A percentile compares a stretch with the other conserved stretches of the same genome.
These are phyloP conservation scores for Beta corolliflora DNA, from an alignment of 179 eudicot species.

Conservation along the genomic window DNA sequence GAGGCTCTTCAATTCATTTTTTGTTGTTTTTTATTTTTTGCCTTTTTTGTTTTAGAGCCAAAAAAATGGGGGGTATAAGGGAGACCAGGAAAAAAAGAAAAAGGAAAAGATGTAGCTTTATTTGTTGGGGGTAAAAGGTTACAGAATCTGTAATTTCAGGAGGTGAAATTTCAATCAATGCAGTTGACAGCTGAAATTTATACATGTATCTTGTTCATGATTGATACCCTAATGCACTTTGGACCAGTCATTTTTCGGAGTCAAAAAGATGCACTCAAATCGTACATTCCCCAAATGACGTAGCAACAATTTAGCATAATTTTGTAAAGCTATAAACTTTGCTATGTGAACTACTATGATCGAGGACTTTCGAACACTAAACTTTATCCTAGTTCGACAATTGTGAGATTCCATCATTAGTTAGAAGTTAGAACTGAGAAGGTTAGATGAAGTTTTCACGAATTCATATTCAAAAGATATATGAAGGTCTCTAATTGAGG, in stretches of 20 bases:
- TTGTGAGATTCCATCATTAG: background rate
- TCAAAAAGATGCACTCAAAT: background rate
- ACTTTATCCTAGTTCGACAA: too few species aligned
- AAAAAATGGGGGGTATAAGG: slow-evolving; percentile 23
- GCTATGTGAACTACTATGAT: too few species aligned
- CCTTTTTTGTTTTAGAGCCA: slow-evolving; percentile 19
- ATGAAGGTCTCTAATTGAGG: too few species aligned
- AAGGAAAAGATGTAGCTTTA: slow-evolving; percentile 25
- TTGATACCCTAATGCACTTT: background rate
- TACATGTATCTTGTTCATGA: slow-evolving; percentile 24
- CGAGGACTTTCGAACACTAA: too few species aligned
- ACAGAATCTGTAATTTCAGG: slow-evolving; percentile 33
- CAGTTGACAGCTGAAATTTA: slow-evolving; percentile 34
- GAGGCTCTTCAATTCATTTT: slow-evolving; percentile 42
- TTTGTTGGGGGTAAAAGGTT: slow-evolving; percentile 34
- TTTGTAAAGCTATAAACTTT: too few species aligned
- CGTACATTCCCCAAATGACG: background rate
- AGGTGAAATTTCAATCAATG: slow-evolving; percentile 32
- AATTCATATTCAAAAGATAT: too few species aligned
- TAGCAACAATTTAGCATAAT: background rate
- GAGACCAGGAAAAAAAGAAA: slow-evolving; percentile 7
- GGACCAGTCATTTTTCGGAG: background rate
- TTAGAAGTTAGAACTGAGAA: background rate
- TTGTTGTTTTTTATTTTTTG: slow-evolving; percentile 16
- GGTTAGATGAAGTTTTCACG: too few species aligned